phyloP scores from a whole-genome alignment of 2,329 filamentous ascomycete genomes.

The Hypoxylon sp. region DNA sequence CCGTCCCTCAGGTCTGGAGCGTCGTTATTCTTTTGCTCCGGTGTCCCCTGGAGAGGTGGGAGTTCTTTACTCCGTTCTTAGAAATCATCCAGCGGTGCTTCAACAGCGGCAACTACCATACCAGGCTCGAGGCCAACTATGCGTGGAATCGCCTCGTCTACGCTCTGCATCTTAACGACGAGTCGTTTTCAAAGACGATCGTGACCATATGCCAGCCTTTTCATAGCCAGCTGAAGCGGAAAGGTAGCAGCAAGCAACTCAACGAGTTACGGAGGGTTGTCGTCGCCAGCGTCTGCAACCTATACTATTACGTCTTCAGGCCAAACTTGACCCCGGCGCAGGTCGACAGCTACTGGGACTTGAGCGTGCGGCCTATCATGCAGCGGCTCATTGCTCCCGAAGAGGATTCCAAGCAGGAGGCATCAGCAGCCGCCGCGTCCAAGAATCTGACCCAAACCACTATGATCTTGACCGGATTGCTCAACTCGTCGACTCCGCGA shows the following conservation, averaged over 20 bases:
- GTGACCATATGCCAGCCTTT: slow-evolving; percentile 70
- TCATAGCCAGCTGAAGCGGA: slow-evolving; percentile 71
- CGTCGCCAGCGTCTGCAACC: slow-evolving; percentile 76
- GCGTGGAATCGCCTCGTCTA: slow-evolving; percentile 90
- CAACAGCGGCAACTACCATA: slow-evolving; percentile 75
- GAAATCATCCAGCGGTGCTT: slow-evolving; percentile 83
- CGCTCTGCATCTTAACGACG: slow-evolving; percentile 70
- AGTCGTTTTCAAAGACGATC: slow-evolving; percentile 63
- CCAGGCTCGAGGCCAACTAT: slow-evolving; percentile 78
- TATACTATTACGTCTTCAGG: slow-evolving; percentile 83
- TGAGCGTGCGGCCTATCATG: slow-evolving; percentile 72
- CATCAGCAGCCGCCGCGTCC: slow-evolving; percentile 48
- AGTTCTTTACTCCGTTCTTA: slow-evolving; percentile 77
- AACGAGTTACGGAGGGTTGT: slow-evolving; percentile 65
- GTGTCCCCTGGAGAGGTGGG: slow-evolving; percentile 72
- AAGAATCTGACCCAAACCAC: slow-evolving; percentile 66
- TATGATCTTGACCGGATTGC: slow-evolving; percentile 75
- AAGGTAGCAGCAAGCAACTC: slow-evolving; percentile 62
- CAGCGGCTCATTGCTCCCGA: slow-evolving; percentile 58
- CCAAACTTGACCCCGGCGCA: slow-evolving; percentile 72
- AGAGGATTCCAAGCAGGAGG: slow-evolving; percentile 43
- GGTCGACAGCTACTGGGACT: slow-evolving; percentile 80
- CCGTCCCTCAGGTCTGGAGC: slow-evolving; percentile 90
- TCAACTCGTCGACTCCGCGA: slow-evolving; percentile 65
- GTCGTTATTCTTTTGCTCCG: slow-evolving; percentile 80